Evolutionary conservation across 2,329 filamentous ascomycete genomes (phyloP).

Genomic region (Colletotrichum neosansevieriae): DNA sequence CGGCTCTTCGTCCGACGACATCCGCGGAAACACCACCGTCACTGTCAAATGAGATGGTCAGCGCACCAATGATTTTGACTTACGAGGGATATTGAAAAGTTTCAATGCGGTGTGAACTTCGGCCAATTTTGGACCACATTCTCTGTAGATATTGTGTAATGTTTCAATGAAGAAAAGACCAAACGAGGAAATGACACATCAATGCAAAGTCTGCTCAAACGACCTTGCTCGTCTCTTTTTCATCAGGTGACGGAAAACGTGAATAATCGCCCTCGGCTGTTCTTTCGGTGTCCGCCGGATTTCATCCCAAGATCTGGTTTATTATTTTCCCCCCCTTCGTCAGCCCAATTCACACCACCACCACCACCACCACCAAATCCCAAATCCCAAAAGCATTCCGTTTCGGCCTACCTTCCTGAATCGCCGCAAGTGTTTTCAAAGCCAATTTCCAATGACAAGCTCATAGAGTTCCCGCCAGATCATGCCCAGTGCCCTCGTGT

Average conservation of each 20-base stretch:
- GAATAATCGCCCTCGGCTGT: slow-evolving; percentile 1
- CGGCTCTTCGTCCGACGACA: slow-evolving; percentile 69
- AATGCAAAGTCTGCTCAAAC: neutral
- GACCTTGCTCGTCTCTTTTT: neutral
- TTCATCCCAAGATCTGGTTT: slow-evolving; percentile 7
- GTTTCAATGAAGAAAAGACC: slow-evolving; percentile 12
- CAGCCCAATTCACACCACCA: slow-evolving; percentile 12
- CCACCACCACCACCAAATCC: neutral
- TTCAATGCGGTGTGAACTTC: neutral
- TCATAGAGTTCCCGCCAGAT: neutral
- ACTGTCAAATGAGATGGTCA: slow-evolving; percentile 54
- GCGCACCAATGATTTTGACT: neutral
- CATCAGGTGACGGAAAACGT: slow-evolving; percentile 3
- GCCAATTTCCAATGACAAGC: neutral
- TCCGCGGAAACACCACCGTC: slow-evolving; percentile 68
- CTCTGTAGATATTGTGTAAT: slow-evolving; percentile 34
- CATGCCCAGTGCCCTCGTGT: neutral
- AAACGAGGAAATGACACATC: slow-evolving; percentile 17
- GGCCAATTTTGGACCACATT: slow-evolving; percentile 20
- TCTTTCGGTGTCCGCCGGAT: slow-evolving; percentile 7
- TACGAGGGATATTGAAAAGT: neutral
- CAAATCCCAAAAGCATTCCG: neutral
- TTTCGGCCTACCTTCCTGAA: slow-evolving; percentile 13
- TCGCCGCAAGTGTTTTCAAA: slow-evolving; percentile 16
- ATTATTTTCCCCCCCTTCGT: neutral